Conservation (phyloP, 345 rosid species). For the Lumnitzera littorea region DNA sequence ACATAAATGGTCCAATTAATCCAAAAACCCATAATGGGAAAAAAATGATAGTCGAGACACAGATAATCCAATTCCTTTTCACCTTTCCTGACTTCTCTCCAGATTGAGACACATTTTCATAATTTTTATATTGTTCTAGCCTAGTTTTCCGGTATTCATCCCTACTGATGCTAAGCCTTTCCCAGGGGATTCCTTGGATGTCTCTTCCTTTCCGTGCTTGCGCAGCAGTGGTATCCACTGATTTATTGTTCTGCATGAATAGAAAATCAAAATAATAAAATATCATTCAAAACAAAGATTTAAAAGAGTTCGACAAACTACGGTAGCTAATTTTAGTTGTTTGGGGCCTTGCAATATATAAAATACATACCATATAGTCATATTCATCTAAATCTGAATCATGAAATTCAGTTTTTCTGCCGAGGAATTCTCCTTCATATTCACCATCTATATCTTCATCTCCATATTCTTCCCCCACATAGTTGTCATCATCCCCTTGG, state of each 20-base stretch:
- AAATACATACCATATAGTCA: conserved; percentile 37
- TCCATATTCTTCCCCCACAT: conserved; percentile 57
- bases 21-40: not conserved
- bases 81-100: conserved; percentile 71
- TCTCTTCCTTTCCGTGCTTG: conserved; percentile 82
- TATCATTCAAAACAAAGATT: not conserved
- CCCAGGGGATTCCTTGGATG: conserved; percentile 99
- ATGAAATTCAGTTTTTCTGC: conserved; percentile 40
- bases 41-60: not conserved
- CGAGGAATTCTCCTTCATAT: conserved; percentile 44
- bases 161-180: conserved; percentile 73
- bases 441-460: conserved; percentile 61
- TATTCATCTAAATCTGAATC: conserved; percentile 68
- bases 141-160: conserved; percentile 80
- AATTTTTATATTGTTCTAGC: conserved; percentile 90
- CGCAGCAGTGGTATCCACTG: conserved; percentile 69
- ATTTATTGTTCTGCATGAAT: conserved; percentile 39
- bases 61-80: conserved; percentile 1
- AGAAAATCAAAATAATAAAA: not conserved
- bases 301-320: not conserved
- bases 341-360: conserved; percentile 1
- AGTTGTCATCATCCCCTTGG: conserved; percentile 51
- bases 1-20: not conserved
- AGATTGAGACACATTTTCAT: conserved; percentile 70
- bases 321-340: not conserved